phyloP scores from a whole-genome alignment of 202 grass and related monocot genomes.

The Setaria italica region DNA sequence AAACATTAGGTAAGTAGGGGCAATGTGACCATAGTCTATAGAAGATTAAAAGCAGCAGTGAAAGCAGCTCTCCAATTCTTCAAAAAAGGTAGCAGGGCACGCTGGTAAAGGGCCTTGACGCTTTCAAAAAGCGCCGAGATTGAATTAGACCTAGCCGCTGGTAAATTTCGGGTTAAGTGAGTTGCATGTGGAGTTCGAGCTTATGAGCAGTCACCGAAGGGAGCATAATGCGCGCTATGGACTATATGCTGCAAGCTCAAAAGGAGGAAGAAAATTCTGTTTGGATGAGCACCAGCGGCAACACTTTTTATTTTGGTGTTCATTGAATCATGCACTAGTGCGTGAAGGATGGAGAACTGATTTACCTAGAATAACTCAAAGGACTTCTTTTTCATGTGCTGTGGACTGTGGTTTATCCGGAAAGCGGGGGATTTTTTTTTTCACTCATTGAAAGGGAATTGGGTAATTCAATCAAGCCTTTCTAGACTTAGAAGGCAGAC shows the following conservation, averaged over 20 bases:
- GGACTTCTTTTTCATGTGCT: neutral
- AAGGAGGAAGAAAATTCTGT: neutral
- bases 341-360: neutral
- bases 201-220: neutral
- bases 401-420: no score
- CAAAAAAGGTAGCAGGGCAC: conserved; percentile 38
- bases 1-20: conserved; percentile 43
- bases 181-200: conserved; percentile 33
- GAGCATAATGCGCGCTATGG: neutral
- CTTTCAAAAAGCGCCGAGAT: conserved; percentile 41
- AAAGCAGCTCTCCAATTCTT: conserved; percentile 36
- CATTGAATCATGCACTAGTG: no score
- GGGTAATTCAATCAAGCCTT: neutral
- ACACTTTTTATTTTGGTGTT: neutral
- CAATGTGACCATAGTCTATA: neutral
- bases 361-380: neutral
- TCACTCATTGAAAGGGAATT: no score
- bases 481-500: neutral
- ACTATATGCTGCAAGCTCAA: neutral
- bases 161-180: conserved; percentile 11
- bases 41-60: conserved; percentile 32
- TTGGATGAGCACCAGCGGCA: neutral
- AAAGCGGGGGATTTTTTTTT: no score
- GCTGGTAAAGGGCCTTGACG: conserved; percentile 48
- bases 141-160: neutral